Conservation (phyloP, 768 basidiomycete genomes). For the Chalciporus chontae region DNA sequence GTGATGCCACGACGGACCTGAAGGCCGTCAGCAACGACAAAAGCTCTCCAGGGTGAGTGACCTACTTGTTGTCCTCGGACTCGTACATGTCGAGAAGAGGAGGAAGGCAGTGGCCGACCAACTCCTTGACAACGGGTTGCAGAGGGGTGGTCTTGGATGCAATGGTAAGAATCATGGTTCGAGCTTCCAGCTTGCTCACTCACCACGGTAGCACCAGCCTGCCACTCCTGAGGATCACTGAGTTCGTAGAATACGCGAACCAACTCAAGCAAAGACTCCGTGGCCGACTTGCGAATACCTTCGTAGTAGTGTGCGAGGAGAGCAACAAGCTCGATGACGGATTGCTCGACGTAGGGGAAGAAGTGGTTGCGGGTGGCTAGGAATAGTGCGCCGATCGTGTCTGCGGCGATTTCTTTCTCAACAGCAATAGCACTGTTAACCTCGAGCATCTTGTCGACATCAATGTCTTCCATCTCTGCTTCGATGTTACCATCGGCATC, state of each 20-base stretch:
- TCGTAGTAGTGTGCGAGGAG: constrained; percentile 93
- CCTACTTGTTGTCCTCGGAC: constrained; percentile 96
- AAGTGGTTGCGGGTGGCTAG: constrained; percentile 76
- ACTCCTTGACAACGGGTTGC: constrained; percentile 68
- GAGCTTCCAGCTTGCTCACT: constrained; percentile 25
- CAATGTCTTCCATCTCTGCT: constrained; percentile 71
- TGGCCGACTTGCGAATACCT: constrained; percentile 92
- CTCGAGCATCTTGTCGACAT: constrained; percentile 83
- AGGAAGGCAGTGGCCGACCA: constrained; percentile 71
- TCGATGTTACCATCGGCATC: constrained; percentile 56
- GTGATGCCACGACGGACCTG: constrained; percentile 82
- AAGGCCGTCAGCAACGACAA: constrained; percentile 11
- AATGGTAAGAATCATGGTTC: constrained; percentile 6
- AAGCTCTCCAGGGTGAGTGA: constrained; percentile 13
- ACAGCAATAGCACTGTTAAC: constrained; percentile 96
- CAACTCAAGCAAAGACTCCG: constrained; percentile 83
- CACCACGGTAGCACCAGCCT: constrained; percentile 64
- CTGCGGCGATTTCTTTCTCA: constrained; percentile 98
- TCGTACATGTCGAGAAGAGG: constrained; percentile 86
- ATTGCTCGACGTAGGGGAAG: constrained; percentile 86
- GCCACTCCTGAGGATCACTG: constrained; percentile 79
- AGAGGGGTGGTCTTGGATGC: constrained; percentile 43
- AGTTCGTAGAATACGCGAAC: constrained; percentile 91
- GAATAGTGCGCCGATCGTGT: constrained; percentile 92
- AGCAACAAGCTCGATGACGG: constrained; percentile 71